Percentiles rank a stretch among this genome's conserved stretches.
Conservation (phyloP, 1,139 yeast species). For the Lodderomyces orthopsilosis region DNA sequence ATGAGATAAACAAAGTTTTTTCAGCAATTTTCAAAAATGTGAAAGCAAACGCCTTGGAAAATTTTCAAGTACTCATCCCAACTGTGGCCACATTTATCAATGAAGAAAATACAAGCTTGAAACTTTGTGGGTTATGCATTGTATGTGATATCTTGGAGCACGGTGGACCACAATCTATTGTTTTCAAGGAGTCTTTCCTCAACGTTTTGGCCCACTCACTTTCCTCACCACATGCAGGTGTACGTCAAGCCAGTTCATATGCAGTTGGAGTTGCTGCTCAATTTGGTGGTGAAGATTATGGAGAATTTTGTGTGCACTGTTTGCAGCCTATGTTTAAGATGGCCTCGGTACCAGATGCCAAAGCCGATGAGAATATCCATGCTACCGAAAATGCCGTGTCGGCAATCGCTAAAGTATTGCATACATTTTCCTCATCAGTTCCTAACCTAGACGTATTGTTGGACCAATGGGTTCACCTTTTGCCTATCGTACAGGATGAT, state of each 20-base stretch:
- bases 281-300: slow-evolving; percentile 63
- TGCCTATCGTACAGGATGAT: slow-evolving; percentile 81
- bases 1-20: slow-evolving; percentile 78
- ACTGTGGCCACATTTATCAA: slow-evolving; percentile 53
- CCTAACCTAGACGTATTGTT: slow-evolving; percentile 64
- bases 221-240: slow-evolving; percentile 63
- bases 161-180: slow-evolving; percentile 66
- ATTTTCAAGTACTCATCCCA: slow-evolving; percentile 60
- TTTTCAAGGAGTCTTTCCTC: slow-evolving; percentile 63
- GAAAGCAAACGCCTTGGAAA: slow-evolving; percentile 57
- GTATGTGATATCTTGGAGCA: slow-evolving; percentile 79
- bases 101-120: slow-evolving; percentile 66
- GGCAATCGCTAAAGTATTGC: slow-evolving; percentile 79
- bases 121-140: slow-evolving; percentile 77
- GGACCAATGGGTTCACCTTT: slow-evolving; percentile 73
- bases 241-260: slow-evolving; percentile 86
- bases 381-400: slow-evolving; percentile 88
- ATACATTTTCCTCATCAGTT: slow-evolving; percentile 51
- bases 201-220: slow-evolving; percentile 64
- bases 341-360: slow-evolving; percentile 79
- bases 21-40: slow-evolving; percentile 70
- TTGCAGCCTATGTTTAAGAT: slow-evolving; percentile 73
- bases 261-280: slow-evolving; percentile 87
- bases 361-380: slow-evolving; percentile 75
- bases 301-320: slow-evolving; percentile 63